Evolutionary conservation across 345 rosid species (phyloP).

Genomic region (Ricinus communis): DNA sequence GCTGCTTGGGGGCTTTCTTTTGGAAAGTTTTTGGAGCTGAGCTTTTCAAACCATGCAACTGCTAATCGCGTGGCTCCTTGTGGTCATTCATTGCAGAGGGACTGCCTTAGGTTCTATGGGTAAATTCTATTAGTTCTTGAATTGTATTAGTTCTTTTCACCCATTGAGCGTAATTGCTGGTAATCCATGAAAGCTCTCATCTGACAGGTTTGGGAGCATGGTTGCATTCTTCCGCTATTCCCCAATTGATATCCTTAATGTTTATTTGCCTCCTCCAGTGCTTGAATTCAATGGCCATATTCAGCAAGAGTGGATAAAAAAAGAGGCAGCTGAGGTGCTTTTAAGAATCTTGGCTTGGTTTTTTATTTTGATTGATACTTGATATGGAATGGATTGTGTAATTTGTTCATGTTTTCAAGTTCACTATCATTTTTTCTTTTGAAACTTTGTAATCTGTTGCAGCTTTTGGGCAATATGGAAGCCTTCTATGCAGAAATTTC

Average conservation of each 20-base stretch:
- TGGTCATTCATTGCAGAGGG: conserved; percentile 98
- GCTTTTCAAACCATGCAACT: conserved; percentile 96
- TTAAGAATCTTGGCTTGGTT: conserved; percentile 8
- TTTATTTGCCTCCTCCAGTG: conserved; percentile 68
- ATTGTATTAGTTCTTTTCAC: background rate
- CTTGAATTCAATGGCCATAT: conserved; percentile 62
- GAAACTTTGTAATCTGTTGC: conserved; percentile 8
- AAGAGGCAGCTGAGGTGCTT: conserved; percentile 78
- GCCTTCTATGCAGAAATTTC: conserved; percentile 63
- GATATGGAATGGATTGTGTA: conserved; percentile 1
- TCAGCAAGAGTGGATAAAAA: conserved; percentile 74
- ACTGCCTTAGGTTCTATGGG: conserved; percentile 98
- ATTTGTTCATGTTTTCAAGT: background rate
- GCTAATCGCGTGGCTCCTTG: conserved; percentile 97
- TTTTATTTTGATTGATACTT: background rate
- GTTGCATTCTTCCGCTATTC: conserved; percentile 97
- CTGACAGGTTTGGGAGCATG: conserved; percentile 85
- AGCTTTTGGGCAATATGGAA: conserved; percentile 70
- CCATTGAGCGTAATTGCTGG: conserved; percentile 4
- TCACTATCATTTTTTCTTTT: background rate
- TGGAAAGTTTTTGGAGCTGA: conserved; percentile 95
- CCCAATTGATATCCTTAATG: conserved; percentile 81
- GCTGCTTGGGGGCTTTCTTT: conserved; percentile 99
- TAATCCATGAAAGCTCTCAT: conserved; percentile 19
- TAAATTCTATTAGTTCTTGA: conserved; percentile 28